Percentiles rank a stretch among this genome's conserved stretches.
Conservation (phyloP, 805 yeast species). For the Schwanniomyces sp. region DNA sequence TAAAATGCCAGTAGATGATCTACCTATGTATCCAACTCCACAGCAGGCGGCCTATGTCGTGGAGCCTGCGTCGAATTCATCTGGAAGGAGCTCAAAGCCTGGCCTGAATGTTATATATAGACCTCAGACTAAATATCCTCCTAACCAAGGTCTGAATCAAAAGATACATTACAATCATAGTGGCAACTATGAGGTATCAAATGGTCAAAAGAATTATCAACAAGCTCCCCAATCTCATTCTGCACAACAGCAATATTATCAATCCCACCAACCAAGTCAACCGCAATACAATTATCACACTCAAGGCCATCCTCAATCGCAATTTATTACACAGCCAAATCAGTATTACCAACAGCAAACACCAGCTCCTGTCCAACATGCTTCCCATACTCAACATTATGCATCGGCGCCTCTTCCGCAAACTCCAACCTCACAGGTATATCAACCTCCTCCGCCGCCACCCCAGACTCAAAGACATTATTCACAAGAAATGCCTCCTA, state of each 20-base stretch:
- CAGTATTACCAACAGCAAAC: slow-evolving; percentile 6
- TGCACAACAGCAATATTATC: slow-evolving; percentile 11
- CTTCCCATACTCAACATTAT: slow-evolving; percentile 8
- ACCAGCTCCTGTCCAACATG: slow-evolving; percentile 10
- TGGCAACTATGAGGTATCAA: slow-evolving; percentile 8
- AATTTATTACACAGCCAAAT: slow-evolving; percentile 7
- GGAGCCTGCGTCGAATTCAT: slow-evolving; percentile 9
- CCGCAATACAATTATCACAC: slow-evolving; percentile 8
- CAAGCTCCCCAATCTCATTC: slow-evolving; percentile 9
- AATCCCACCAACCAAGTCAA: slow-evolving; percentile 10
- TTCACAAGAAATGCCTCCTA: not conserved
- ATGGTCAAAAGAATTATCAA: slow-evolving; percentile 10
- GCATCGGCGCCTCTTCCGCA: slow-evolving; percentile 6
- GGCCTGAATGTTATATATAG: slow-evolving; percentile 4
- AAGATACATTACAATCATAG: slow-evolving; percentile 12
- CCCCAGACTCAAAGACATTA: slow-evolving; percentile 3
- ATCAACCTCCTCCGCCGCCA: slow-evolving; percentile 5
- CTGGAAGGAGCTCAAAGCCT: slow-evolving; percentile 7
- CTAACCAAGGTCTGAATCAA: slow-evolving; percentile 14
- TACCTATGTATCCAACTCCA: slow-evolving; percentile 48
- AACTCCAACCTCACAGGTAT: slow-evolving; percentile 6
- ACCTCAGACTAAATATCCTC: slow-evolving; percentile 7
- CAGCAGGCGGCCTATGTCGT: slow-evolving; percentile 39
- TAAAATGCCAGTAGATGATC: slow-evolving; percentile 31
- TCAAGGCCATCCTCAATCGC: slow-evolving; percentile 10